Base-by-base conservation (phyloP, 768 basidiomycete genomes). In the Mycena vulgaris region DNA sequence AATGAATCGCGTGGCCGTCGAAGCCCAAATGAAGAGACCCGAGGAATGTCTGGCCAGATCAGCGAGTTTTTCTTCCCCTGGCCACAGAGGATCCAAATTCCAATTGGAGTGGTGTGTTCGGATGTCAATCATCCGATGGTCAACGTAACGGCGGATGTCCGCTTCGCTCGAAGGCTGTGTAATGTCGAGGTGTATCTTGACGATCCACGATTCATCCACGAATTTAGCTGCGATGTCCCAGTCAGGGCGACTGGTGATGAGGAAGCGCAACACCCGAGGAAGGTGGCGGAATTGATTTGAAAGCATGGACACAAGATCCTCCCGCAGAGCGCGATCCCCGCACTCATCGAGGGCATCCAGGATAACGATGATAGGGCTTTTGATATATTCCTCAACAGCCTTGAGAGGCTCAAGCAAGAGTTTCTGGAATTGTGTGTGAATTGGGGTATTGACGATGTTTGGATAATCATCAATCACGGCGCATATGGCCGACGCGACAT, bases 131-230 rank as follows among this genome's bases (percentile, higher is more conserved):
- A 65, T 39, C 4, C 9, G 31, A 5, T 66, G 60, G n/a, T 28
- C 39, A 8, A 73, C 45, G 30, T 68, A 73, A 1, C 27, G 33
- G 14, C 5, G n/a, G 23, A 48, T 48, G 14, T 48, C 47, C 25
- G 9, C 23, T 48, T 23, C 23, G 47, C 8, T 48, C n/a, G n/a
- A 9, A 23, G 47, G 23, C 25, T 16, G 23, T 6, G 23, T 27
- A 27, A 48, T 48, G 47, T 48, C 25, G 14, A 48, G 47, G 6
- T 25, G 25, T 7, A 48, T 6, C 25, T 5, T 5, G 8, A 7
- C 8, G 47, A 48, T 48, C 6, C 10, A 14, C 4, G 47, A 14
- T 48, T 48, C 4, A 7, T 6, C 23, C 3, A 8, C n/a, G 47
- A 48, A 48, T 23, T 7, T 4, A 25, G 4, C 4, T 7, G 47